These are phyloP conservation scores for Cinnamomum chago DNA, from an alignment of 164 flowering plant species.

Conservation along the genomic window DNA sequence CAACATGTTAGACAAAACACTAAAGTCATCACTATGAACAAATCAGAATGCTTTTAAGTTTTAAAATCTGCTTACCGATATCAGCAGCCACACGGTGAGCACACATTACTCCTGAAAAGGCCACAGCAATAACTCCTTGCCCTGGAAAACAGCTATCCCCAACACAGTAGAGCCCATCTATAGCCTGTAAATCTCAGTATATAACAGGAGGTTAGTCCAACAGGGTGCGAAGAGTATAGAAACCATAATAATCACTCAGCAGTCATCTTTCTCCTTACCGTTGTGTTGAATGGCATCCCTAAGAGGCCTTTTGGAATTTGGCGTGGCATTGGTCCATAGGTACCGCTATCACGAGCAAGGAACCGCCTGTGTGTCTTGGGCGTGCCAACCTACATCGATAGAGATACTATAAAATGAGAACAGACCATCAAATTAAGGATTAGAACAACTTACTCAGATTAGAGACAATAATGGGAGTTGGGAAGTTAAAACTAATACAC, in stretches of 20 bases:
- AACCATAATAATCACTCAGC: not conserved
- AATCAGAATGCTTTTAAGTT: not conserved
- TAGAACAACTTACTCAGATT: too few relatives aligned
- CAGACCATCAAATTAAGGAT: too few relatives aligned
- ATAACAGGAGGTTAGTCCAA: not conserved
- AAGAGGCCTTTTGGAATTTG: slow-evolving; percentile 71
- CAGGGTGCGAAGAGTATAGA: not conserved
- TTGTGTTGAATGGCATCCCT: slow-evolving; percentile 98
- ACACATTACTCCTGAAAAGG: slow-evolving; percentile 97
- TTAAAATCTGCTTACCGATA: slow-evolving; percentile 50
- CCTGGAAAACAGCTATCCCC: slow-evolving; percentile 99
- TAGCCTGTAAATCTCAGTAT: slow-evolving; percentile 44
- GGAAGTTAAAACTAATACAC: too few relatives aligned
- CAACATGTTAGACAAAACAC: not conserved
- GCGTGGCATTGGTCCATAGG: slow-evolving; percentile 98
- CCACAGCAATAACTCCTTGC: slow-evolving; percentile 98
- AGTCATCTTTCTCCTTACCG: slow-evolving; percentile 44
- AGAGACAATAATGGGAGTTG: too few relatives aligned
- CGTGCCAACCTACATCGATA: slow-evolving; percentile 70
- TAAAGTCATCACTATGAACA: not conserved
- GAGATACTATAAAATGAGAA: slow-evolving; percentile 1
- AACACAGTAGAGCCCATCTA: slow-evolving; percentile 90
- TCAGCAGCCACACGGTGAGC: slow-evolving; percentile 99
- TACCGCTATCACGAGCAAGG: slow-evolving; percentile 85
- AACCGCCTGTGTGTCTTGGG: slow-evolving; percentile 91